Base-by-base conservation (phyloP, 1,139 yeast species). In the Saccharomyces hybrid region DNA sequence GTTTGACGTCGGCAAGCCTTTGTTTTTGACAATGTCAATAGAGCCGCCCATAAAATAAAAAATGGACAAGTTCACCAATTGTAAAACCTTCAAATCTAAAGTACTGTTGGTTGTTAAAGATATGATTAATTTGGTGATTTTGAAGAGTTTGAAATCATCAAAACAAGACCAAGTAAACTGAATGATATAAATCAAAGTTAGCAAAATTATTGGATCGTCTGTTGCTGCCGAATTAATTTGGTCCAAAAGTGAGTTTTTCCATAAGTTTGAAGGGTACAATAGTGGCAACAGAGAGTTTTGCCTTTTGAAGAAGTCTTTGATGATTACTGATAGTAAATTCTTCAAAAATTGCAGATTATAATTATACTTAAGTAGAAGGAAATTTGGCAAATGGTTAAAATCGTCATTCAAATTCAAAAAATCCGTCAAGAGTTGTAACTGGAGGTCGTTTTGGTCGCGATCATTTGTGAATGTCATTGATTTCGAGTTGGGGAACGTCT, bases 141-240 rank as follows among this genome's bases (percentile, higher is more conserved):
- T 58, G 51, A 64, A 65, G n/a, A 68, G 52, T 34, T 62, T 61
- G 27, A 58, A 59, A 46, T 64, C 62, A 57, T 64, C 63, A 31
- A 67, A 55, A 53, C 69, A 65, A 4, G 62, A 60, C 67, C 67
- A 65, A 54, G 63, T 61, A 42, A 65, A 58, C 54, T 68, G 72
- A 28, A 66, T 61, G 12, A 67, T 55, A 51, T 57, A 61, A 24
- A 66, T 52, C 14, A 64, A 49, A 14, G 60, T 60, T 29, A 66
- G 48, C 12, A 64, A 50, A 14, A 51, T 53, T 8, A 62, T 47
- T 1, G 65, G 63, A 29, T 61, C 56, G 4, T 28, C 47, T 28
- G 16, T 29, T 19, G 19, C 27, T 21, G 28, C 52, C 12, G 44
- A 52, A 32, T 53, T 52, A 11, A 53, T 46, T 12, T 47, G 48